Percentiles rank a stretch among this genome's conserved stretches.
These are phyloP conservation scores for Suaeda aralocaspica DNA, from an alignment of 148 eudicot genomes.

Conservation along the genomic window DNA sequence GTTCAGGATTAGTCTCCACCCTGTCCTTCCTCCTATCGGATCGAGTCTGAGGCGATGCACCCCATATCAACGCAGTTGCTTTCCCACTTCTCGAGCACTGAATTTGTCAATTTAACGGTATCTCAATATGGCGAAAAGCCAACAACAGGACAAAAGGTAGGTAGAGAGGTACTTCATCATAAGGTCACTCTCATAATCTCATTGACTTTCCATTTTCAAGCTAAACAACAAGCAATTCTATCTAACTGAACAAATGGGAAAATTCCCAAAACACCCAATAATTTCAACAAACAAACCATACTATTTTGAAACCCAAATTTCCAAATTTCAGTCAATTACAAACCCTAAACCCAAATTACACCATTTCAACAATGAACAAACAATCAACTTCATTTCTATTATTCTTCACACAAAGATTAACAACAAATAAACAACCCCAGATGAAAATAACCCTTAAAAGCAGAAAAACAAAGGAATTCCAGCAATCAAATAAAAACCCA, in stretches of 20 bases:
- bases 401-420: not conserved
- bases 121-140: not conserved
- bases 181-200: not conserved
- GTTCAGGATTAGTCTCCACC: constrained; percentile 99
- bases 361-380: not conserved
- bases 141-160: not conserved
- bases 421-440: constrained; percentile 1
- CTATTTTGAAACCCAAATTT: too few relatives aligned
- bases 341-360: not conserved
- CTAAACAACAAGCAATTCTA: not conserved
- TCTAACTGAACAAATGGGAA: not conserved
- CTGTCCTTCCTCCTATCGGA: constrained; percentile 92
- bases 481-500: not conserved
- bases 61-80: constrained; percentile 90
- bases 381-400: not conserved
- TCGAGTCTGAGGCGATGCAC: constrained; percentile 91
- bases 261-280: not conserved
- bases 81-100: constrained; percentile 70
- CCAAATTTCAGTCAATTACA: not conserved
- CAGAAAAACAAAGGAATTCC: not conserved
- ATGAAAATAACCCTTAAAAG: not conserved
- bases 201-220: not conserved
- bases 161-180: not conserved
- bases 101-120: constrained; percentile 17
- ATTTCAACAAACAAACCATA: not conserved